These are phyloP conservation scores for Volutella citrinella DNA, from an alignment of 2,329 filamentous ascomycete species.

Conservation along the genomic window DNA sequence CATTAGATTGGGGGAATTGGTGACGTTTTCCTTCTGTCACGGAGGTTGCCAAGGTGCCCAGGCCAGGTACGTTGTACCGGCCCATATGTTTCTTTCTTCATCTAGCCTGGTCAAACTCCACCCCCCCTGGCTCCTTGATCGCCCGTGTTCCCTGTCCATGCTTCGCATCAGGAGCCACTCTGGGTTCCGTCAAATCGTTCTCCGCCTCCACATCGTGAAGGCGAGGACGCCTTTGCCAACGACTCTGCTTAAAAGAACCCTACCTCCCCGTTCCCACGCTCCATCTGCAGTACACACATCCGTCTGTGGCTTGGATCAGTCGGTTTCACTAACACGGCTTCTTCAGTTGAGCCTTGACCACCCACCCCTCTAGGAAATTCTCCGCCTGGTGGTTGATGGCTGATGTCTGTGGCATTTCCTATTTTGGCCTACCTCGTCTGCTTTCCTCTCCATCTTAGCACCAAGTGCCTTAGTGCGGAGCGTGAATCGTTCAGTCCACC, in stretches of 20 bases:
- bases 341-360: constrained; percentile 25
- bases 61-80: constrained; percentile 19
- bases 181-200: constrained; percentile 27
- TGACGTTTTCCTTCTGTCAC: constrained; percentile 26
- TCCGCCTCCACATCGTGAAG: constrained; percentile 26
- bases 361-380: constrained; percentile 18
- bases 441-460: constrained; percentile 28
- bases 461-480: constrained; percentile 16
- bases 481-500: constrained; percentile 21
- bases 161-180: constrained; percentile 28
- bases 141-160: constrained; percentile 27
- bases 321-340: constrained; percentile 26
- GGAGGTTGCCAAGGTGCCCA: constrained; percentile 21
- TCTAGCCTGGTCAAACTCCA: constrained; percentile 15
- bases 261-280: constrained; percentile 21
- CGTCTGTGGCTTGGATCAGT: constrained; percentile 24
- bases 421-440: constrained; percentile 36
- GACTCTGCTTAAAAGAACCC: constrained; percentile 21
- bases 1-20: constrained; percentile 18
- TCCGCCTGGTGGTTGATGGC: constrained; percentile 23
- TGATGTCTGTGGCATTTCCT: constrained; percentile 34
- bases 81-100: constrained; percentile 26
- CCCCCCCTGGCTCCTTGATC: constrained; percentile 26
- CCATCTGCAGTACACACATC: constrained; percentile 21
- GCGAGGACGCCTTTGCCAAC: constrained; percentile 15